Conservation (phyloP, 352 stramenopile genomes). For the Globisporangium recalcitrans region DNA sequence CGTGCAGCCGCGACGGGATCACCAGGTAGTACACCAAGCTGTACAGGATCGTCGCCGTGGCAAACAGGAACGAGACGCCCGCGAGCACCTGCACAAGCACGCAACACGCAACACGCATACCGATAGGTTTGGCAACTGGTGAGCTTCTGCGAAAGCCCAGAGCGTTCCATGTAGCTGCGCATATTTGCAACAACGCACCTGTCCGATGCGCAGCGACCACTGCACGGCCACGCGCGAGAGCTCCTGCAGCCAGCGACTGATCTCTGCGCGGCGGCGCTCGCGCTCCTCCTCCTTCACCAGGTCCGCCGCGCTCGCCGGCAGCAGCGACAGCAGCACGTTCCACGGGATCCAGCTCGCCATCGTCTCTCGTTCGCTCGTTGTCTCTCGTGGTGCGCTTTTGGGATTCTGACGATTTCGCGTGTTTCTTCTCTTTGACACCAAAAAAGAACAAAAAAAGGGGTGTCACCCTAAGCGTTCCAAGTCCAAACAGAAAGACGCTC, state of each 20-base stretch:
- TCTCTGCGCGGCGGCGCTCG: slow-evolving; percentile 38
- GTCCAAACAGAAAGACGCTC: no score
- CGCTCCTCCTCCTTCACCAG: slow-evolving; percentile 44
- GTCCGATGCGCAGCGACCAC: slow-evolving; percentile 30
- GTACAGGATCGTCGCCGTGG: slow-evolving; percentile 59
- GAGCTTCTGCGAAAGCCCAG: background rate
- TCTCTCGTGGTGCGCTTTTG: no score
- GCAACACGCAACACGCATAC: slow-evolving; percentile 3
- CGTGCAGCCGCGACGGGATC: slow-evolving; percentile 70
- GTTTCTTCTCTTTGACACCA: no score
- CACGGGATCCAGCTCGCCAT: slow-evolving; percentile 38
- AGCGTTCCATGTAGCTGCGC: background rate
- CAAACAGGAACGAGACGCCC: slow-evolving; percentile 41
- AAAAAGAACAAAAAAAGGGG: no score
- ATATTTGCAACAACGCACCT: slow-evolving; percentile 12
- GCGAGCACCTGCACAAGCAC: slow-evolving; percentile 23
- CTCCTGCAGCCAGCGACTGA: slow-evolving; percentile 21
- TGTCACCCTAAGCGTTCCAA: no score
- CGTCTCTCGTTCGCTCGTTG: no score
- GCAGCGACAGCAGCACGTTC: slow-evolving; percentile 44
- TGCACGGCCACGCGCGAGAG: slow-evolving; percentile 31
- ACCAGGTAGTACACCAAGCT: slow-evolving; percentile 68
- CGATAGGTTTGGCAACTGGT: background rate
- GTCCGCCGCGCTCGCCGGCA: slow-evolving; percentile 39
- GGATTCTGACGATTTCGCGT: no score